Percentiles rank a stretch among this genome's conserved stretches.
Conservation (phyloP, 2,329 filamentous ascomycete genomes). For the Thielaviopsis ethacetica region DNA sequence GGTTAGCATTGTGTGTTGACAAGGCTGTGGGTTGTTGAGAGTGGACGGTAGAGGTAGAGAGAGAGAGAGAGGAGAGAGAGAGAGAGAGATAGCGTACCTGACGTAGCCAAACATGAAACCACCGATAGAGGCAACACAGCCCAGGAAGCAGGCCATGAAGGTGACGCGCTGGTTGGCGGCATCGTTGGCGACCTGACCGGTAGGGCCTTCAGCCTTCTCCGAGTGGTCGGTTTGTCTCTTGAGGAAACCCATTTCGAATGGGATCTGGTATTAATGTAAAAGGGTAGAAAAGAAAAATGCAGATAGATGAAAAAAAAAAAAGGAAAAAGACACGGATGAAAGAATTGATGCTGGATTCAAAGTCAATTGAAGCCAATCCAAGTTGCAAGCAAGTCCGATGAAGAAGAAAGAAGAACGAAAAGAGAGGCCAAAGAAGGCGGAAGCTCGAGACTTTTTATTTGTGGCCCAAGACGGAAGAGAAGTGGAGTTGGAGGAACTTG, state of each 20-base stretch:
- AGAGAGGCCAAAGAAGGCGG: slow-evolving; percentile 1
- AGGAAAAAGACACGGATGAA: background rate
- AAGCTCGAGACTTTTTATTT: slow-evolving; percentile 8
- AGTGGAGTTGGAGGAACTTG: background rate
- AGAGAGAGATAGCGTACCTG: slow-evolving; percentile 23
- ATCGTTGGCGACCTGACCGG: background rate
- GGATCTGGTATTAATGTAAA: background rate
- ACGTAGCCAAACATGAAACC: slow-evolving; percentile 43
- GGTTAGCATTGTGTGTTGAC: background rate
- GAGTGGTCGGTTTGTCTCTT: slow-evolving; percentile 12
- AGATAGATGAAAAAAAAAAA: too few relatives aligned
- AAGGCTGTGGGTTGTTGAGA: background rate
- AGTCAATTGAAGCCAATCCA: slow-evolving; percentile 3
- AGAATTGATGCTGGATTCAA: background rate
- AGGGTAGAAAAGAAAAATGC: background rate
- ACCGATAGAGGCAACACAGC: slow-evolving; percentile 35
- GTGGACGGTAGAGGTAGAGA: background rate
- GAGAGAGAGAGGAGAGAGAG: background rate
- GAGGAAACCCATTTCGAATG: slow-evolving; percentile 10
- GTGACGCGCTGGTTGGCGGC: slow-evolving; percentile 20
- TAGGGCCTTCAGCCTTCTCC: slow-evolving; percentile 7
- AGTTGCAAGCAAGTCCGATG: slow-evolving; percentile 1
- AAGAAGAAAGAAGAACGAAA: slow-evolving; percentile 3
- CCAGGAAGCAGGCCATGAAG: slow-evolving; percentile 29
- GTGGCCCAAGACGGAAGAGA: background rate